phyloP scores from a whole-genome alignment of 2,329 filamentous ascomycete species.

The Neurospora sp. region DNA sequence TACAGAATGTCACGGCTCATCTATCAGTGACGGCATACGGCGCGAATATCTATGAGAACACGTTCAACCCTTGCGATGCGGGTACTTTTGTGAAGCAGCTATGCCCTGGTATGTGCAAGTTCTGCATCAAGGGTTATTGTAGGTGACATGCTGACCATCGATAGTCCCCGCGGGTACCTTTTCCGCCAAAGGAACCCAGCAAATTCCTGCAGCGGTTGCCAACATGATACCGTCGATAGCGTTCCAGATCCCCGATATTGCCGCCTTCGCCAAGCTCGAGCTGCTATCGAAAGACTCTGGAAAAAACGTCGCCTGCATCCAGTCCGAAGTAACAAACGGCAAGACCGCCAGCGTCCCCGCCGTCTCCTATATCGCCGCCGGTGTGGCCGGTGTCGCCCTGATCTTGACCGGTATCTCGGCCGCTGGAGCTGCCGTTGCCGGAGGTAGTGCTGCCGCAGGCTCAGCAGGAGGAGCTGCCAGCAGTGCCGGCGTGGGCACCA shows the following conservation, averaged over 20 bases:
- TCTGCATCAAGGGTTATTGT: neutral
- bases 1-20: conserved; percentile 70
- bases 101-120: conserved; percentile 59
- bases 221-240: conserved; percentile 76
- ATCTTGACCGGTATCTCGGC: conserved; percentile 64
- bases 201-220: conserved; percentile 62
- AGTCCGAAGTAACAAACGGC: conserved; percentile 75
- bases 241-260: conserved; percentile 82
- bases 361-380: conserved; percentile 74
- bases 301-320: conserved; percentile 67
- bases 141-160: conserved; percentile 1
- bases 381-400: conserved; percentile 76
- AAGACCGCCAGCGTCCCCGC: conserved; percentile 67
- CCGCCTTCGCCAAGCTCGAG: conserved; percentile 71
- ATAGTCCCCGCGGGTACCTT: conserved; percentile 67
- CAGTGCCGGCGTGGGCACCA: conserved; percentile 45
- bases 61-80: conserved; percentile 72
- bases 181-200: conserved; percentile 58
- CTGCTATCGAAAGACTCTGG: conserved; percentile 51
- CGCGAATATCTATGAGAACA: conserved; percentile 63
- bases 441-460: conserved; percentile 39
- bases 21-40: conserved; percentile 80
- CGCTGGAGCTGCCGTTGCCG: conserved; percentile 47
- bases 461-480: conserved; percentile 27
- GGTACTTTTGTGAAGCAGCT: conserved; percentile 59